These are phyloP conservation scores for Globisporangium yorkense DNA, from an alignment of 352 stramenopile genomes.

Conservation along the genomic window DNA sequence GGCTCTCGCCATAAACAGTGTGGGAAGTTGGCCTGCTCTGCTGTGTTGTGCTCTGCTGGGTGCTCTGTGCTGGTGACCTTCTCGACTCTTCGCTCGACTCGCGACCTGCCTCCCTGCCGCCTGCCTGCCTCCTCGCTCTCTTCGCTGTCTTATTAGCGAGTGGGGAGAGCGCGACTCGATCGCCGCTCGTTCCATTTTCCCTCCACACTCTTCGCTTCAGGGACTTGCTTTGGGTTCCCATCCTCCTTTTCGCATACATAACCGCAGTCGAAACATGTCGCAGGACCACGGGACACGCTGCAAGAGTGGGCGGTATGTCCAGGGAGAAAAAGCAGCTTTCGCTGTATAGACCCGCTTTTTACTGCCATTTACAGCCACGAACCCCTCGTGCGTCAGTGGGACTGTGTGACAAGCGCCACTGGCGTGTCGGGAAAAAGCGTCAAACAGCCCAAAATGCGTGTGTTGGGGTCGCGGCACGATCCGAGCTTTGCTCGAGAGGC, in stretches of 20 bases:
- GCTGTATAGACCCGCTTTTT: no score
- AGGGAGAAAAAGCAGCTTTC: not conserved
- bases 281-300: not conserved
- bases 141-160: constrained; percentile 5
- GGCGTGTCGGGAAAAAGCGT: no score
- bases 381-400: no score
- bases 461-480: no score
- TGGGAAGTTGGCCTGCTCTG: not conserved
- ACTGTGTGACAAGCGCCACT: no score
- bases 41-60: not conserved
- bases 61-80: not conserved
- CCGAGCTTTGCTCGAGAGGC: no score
- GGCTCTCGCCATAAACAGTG: constrained; percentile 5
- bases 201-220: not conserved
- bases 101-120: not conserved
- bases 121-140: not conserved
- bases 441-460: no score
- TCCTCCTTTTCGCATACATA: not conserved
- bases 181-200: not conserved
- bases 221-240: not conserved
- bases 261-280: not conserved
- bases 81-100: not conserved
- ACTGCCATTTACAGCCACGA: no score
- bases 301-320: not conserved
- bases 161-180: not conserved